Base-by-base conservation (phyloP, 192 early-diverging fungal species). In the Ambispora gerdemannii region DNA sequence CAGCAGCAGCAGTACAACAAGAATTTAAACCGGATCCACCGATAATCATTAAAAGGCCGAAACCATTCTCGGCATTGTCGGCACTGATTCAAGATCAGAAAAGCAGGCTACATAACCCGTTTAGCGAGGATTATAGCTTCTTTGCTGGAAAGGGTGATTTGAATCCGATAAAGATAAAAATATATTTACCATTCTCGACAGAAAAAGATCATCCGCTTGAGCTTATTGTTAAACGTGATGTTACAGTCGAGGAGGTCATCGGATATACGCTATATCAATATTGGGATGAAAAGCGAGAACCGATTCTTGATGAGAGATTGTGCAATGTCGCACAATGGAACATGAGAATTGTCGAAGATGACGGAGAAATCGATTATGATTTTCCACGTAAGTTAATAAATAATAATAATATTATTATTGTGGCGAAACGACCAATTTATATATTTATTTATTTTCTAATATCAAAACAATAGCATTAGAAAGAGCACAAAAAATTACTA, bases 361-460 rank as follows among this genome's bases (percentile, higher is more conserved):
- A 97, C 79, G 97, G 97, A 22, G 88, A 88, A 38, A 88, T 99
- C 35, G 97, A 99, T 72, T 95, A 97, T 34, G 95, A 99, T 77
- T 90, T 99, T 74, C 95, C 95, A 36, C 90, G 91, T 92, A 80
- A 43, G 69, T 25, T 19, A 17, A 53, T 30, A 38, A 27, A 22
- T 28, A 13, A 30, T 51, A 35, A 35, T 25, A 50, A 6, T 3
- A 25, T n/a, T n/a, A n/a, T n/a, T n/a, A n/a, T n/a, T n/a, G n/a
- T n/a, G n/a, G n/a, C n/a, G n/a, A n/a, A n/a, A n/a, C n/a, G n/a
- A n/a, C n/a, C n/a, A n/a, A n/a, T n/a, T n/a, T n/a, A n/a, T n/a
- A n/a, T n/a, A n/a, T 20, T 17, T 33, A 67, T 38, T 43, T 35
- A 32, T 55, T 19, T 28, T 34, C 63, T 31, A 53, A 25, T 32